A percentile compares a stretch with the other conserved stretches of the same genome.
These are phyloP conservation scores for Plectosphaerella sp. DNA, from an alignment of 2,329 filamentous ascomycete genomes.

Conservation along the genomic window DNA sequence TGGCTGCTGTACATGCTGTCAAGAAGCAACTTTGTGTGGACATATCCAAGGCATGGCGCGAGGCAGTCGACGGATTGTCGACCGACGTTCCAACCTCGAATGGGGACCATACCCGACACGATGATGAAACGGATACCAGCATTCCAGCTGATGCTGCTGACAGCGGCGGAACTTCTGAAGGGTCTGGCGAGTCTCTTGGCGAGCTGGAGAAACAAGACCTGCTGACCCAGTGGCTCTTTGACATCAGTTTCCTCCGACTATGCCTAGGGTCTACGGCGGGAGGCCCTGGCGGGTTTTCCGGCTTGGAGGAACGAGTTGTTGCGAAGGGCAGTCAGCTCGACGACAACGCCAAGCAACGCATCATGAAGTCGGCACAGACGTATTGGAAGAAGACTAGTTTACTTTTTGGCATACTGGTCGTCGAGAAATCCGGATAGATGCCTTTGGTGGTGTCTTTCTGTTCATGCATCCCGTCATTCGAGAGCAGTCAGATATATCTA, in stretches of 20 bases:
- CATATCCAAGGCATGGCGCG: slow-evolving; percentile 45
- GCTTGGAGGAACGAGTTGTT: slow-evolving; percentile 41
- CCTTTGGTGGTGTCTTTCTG: no score
- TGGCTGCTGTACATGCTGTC: slow-evolving; percentile 56
- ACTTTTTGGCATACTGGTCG: slow-evolving; percentile 72
- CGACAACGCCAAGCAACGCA: slow-evolving; percentile 42
- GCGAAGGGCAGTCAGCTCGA: slow-evolving; percentile 40
- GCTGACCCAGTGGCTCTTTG: slow-evolving; percentile 57
- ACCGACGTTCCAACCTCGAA: slow-evolving; percentile 1
- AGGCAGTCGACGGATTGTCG: slow-evolving; percentile 29
- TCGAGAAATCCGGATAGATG: slow-evolving; percentile 4
- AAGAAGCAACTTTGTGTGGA: slow-evolving; percentile 52
- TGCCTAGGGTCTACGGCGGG: slow-evolving; percentile 31
- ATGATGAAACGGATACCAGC: slow-evolving; percentile 4
- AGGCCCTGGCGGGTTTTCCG: slow-evolving; percentile 26
- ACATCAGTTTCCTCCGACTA: slow-evolving; percentile 46
- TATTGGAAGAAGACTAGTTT: slow-evolving; percentile 82
- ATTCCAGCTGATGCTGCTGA: no score
- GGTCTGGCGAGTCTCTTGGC: neutral
- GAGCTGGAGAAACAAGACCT: slow-evolving; percentile 37
- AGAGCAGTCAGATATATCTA: no score
- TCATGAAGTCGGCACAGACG: slow-evolving; percentile 62
- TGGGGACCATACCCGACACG: neutral
- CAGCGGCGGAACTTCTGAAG: no score
- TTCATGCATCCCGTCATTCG: neutral